Evolutionary conservation across 306 rosid genomes (phyloP).

Genomic region (Echinosophora koreensis): DNA sequence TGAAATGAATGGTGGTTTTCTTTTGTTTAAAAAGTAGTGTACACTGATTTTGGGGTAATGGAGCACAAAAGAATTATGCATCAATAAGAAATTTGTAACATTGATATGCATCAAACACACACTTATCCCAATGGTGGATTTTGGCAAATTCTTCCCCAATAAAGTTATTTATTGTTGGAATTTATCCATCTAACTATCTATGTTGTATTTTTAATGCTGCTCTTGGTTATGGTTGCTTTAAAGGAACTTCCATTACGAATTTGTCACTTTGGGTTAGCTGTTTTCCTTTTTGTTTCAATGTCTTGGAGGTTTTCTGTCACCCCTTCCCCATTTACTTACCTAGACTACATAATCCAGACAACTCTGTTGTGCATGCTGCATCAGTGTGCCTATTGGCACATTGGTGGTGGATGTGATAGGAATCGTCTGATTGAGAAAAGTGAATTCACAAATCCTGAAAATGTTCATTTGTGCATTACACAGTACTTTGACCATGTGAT

Average conservation of each 20-base stretch:
- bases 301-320: background rate
- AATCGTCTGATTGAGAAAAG: background rate
- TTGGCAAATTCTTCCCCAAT: background rate
- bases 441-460: background rate
- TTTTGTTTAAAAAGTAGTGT: background rate
- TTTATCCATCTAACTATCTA: background rate
- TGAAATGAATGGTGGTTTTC: background rate
- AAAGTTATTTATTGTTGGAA: background rate
- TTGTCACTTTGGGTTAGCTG: background rate
- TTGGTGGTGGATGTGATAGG: background rate
- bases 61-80: background rate
- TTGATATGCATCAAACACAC: background rate
- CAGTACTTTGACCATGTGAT: background rate
- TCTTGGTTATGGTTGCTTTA: background rate
- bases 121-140: background rate
- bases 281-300: background rate
- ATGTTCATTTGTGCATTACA: background rate
- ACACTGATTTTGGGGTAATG: slow-evolving; percentile 9
- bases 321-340: background rate
- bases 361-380: slow-evolving; percentile 2
- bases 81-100: background rate
- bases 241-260: background rate
- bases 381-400: slow-evolving; percentile 9
- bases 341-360: background rate
- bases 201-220: background rate